Evolutionary conservation across 1,139 yeast genomes (phyloP), one percentile per base, ranked within the genome.

Genomic region (Yamadazyma buinensis): DNA sequence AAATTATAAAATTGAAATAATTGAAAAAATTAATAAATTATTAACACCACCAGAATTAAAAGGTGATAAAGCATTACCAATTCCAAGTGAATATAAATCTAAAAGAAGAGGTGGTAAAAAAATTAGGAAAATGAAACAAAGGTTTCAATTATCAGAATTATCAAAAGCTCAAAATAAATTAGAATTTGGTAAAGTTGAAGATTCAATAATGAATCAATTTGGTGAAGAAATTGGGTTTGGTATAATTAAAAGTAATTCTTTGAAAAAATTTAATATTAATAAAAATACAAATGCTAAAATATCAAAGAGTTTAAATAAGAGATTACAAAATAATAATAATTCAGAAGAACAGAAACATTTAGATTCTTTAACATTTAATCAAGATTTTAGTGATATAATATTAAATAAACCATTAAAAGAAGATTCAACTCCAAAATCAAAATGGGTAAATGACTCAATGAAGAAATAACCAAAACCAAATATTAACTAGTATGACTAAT

Each of bases 221-320:
- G 95, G 95, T 10, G 92, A 85, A 43, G 94, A 86, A 46, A 67
- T 84, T 26, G 96, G 95, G 0, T 52, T 86, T 36, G 95, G 95
- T 4, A 77, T 86, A 87, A 70, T 81, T 34, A 72, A 45, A 59
- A 39, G 47, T 53, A 28, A 59, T 71, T 61, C 65, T n/a, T 54
- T 72, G 13, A 60, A 58, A 29, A 32, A 32, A 3, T 23, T 24
- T 10, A 26, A 31, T 22, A 47, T 58, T 9, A 67, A 64, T 36
- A 50, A 60, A 0, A 66, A 67, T 29, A 74, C 76, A 13, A 64
- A 57, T 35, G 77, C 81, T 2, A 72, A 71, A 40, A 56, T 79
- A 56, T 64, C 82, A 1, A 80, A 80, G 51, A 55, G 64, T 1
- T 72, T 79, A 75, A 62, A 64, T 26, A 52, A 59, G 17, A 62